A percentile compares a stretch with the other conserved stretches of the same genome.
phyloP scores from a whole-genome alignment of 176 grass and related monocot species.

The Sorghum bicolor region Sorghum_bicolor_NCBIv3 NC_012876.2:417501-418000 shows the following conservation, averaged over 20 bases:
- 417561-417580: constrained; percentile 76
- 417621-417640: constrained; percentile 74
- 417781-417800: constrained; percentile 2
- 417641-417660: constrained; percentile 83
- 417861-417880: constrained; percentile 84
- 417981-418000: constrained; percentile 68
- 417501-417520: constrained; percentile 24
- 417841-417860: constrained; percentile 72
- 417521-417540: constrained; percentile 28
- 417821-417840: constrained; percentile 51
- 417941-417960: constrained; percentile 80
- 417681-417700: constrained; percentile 57
- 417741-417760: not conserved
- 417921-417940: constrained; percentile 70
- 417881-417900: constrained; percentile 76
- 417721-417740: constrained; percentile 12
- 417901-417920: constrained; percentile 49
- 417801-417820: not conserved
- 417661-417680: constrained; percentile 68
- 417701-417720: constrained; percentile 10
- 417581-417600: constrained; percentile 88
- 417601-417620: constrained; percentile 85
- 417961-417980: constrained; percentile 55
- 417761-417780: constrained; percentile 8
- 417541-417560: constrained; percentile 43